phyloP scores from a whole-genome alignment of 176 grass and related monocot genomes.

The Avena insularis region DNA sequence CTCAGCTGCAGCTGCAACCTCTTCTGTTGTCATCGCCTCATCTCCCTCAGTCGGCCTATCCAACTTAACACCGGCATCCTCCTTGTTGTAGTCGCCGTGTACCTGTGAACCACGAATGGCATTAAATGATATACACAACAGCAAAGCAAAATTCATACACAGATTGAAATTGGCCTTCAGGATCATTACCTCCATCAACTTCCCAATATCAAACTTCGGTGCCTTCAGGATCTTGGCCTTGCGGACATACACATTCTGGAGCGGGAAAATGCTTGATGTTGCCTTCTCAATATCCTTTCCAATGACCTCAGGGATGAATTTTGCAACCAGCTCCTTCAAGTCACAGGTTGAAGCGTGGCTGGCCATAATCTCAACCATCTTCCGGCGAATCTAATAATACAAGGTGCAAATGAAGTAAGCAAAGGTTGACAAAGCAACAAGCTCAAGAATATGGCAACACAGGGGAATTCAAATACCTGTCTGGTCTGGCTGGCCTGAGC shows the following conservation, averaged over 20 bases:
- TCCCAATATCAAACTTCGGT: conserved; percentile 89
- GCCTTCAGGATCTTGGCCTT: conserved; percentile 92
- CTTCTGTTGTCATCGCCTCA: conserved; percentile 51
- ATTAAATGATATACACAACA: not conserved
- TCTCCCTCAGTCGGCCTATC: conserved; percentile 71
- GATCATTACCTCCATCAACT: conserved; percentile 80
- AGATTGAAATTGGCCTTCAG: not conserved
- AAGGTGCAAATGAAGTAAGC: not conserved
- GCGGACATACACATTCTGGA: conserved; percentile 85
- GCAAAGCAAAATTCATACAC: not conserved
- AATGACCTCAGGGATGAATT: conserved; percentile 94
- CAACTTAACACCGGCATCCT: conserved; percentile 68
- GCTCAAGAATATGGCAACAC: not conserved
- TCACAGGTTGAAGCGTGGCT: conserved; percentile 78
- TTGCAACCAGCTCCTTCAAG: conserved; percentile 79
- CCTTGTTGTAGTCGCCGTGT: conserved; percentile 91
- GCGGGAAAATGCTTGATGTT: conserved; percentile 69
- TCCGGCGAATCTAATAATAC: conserved; percentile 66
- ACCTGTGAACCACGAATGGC: conserved; percentile 44
- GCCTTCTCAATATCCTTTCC: conserved; percentile 90
- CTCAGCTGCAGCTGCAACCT: conserved; percentile 54
- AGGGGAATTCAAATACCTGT: conserved; percentile 51
- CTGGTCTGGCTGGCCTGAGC: conserved; percentile 84
- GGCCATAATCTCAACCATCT: conserved; percentile 94
- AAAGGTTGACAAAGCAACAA: not conserved